A percentile compares a stretch with the other conserved stretches of the same genome.
These are phyloP conservation scores for Leccinellum luteum DNA, from an alignment of 768 basidiomycete species.

Conservation along the genomic window DNA sequence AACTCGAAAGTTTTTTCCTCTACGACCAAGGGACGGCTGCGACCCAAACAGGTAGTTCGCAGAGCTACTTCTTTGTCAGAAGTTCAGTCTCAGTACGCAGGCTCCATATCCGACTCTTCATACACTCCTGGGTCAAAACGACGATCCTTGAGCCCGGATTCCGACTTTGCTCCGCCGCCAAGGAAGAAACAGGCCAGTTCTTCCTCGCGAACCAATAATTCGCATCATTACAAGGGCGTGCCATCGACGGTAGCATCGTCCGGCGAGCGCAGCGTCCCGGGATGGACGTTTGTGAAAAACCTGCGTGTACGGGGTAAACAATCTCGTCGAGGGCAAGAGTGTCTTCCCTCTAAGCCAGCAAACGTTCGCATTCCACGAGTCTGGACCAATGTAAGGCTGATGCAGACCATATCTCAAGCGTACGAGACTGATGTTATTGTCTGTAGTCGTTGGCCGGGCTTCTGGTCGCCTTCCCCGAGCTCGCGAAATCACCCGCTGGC, in stretches of 20 bases:
- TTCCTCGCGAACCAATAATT: constrained; percentile 1
- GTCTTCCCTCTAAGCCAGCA: neutral
- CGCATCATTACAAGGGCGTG: neutral
- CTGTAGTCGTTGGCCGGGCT: constrained; percentile 23
- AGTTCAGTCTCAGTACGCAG: neutral
- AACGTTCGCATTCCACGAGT: constrained; percentile 18
- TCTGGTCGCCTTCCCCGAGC: constrained; percentile 22
- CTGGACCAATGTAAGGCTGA: constrained; percentile 28
- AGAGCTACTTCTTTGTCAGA: neutral
- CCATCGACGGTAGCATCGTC: neutral
- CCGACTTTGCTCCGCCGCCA: neutral
- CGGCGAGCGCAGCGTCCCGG: neutral
- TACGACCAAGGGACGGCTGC: neutral
- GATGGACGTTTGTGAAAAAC: constrained; percentile 22
- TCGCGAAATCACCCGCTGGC: constrained; percentile 17
- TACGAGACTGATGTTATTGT: neutral
- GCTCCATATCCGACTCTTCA: neutral
- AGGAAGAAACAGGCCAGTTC: constrained; percentile 10
- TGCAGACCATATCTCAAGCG: neutral
- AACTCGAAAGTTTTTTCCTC: neutral
- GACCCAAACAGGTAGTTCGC: neutral
- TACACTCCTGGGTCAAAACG: constrained; percentile 6
- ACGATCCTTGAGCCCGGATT: constrained; percentile 15
- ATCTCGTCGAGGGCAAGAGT: neutral
- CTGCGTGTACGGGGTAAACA: neutral